A percentile compares a stretch with the other conserved stretches of the same genome.
Conservation (phyloP, 2,329 filamentous ascomycete species). For the Aureobasidium pullulans region DNA sequence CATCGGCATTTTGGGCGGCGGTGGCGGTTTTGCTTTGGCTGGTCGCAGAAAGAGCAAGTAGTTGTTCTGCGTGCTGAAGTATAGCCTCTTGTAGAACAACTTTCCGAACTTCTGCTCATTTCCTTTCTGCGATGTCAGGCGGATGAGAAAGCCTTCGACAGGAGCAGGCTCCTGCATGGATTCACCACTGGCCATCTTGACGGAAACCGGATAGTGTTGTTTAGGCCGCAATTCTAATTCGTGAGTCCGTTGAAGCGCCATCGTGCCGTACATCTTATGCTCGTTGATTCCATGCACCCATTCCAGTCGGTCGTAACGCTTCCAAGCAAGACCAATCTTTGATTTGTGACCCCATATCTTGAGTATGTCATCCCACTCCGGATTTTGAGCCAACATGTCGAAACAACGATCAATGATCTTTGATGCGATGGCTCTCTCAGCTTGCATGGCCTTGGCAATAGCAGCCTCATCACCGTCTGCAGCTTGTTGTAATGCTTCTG, state of each 20-base stretch:
- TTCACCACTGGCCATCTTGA: slow-evolving; percentile 34
- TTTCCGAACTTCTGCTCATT: slow-evolving; percentile 50
- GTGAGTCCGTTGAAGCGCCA: slow-evolving; percentile 60
- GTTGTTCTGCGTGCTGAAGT: slow-evolving; percentile 58
- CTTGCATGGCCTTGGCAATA: slow-evolving; percentile 36
- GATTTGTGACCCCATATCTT: slow-evolving; percentile 51
- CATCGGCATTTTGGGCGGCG: slow-evolving; percentile 47
- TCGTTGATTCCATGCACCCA: slow-evolving; percentile 61
- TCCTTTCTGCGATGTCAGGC: slow-evolving; percentile 57
- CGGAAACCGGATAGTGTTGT: slow-evolving; percentile 53
- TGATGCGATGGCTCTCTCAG: slow-evolving; percentile 49
- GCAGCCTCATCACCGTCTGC: slow-evolving; percentile 42
- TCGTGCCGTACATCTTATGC: slow-evolving; percentile 60
- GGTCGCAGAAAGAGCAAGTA: slow-evolving; percentile 56
- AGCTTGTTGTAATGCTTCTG: slow-evolving; percentile 33
- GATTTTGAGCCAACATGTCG: slow-evolving; percentile 48
- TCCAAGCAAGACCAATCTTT: slow-evolving; percentile 60
- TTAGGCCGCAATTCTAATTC: slow-evolving; percentile 60
- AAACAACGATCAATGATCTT: slow-evolving; percentile 52
- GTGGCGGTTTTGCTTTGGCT: slow-evolving; percentile 48
- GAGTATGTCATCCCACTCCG: slow-evolving; percentile 54
- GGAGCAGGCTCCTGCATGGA: slow-evolving; percentile 52
- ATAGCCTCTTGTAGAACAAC: slow-evolving; percentile 58
- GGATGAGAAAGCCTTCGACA: slow-evolving; percentile 58
- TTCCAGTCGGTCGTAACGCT: slow-evolving; percentile 60